Evolutionary conservation across 2,329 filamentous ascomycete genomes (phyloP).

Genomic region (Fusarium hainanense): DNA sequence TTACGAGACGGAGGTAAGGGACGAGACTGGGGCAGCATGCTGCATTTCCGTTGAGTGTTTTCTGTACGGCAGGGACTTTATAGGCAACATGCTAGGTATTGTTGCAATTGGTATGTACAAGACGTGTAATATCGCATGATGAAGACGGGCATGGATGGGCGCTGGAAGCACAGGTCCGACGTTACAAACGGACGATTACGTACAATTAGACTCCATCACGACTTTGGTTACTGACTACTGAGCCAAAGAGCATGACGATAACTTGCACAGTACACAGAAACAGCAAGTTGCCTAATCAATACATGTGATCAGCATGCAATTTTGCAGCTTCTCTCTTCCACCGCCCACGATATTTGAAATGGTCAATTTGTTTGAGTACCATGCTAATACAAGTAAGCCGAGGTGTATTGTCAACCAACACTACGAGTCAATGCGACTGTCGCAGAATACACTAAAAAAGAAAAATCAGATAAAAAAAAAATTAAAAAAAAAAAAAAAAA

Average conservation of each 20-base stretch:
- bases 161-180: conserved; percentile 27
- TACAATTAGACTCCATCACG: conserved; percentile 32
- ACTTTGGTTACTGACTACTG: conserved; percentile 31
- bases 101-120: conserved; percentile 25
- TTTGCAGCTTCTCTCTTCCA: conserved; percentile 7
- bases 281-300: conserved; percentile 1
- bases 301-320: conserved; percentile 29
- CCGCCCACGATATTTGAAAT: conserved; percentile 16
- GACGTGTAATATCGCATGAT: conserved; percentile 36
- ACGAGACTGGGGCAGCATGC: conserved; percentile 32
- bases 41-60: conserved; percentile 16
- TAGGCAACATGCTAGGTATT: conserved; percentile 7
- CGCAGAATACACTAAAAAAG: conserved; percentile 14
- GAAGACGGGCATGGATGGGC: conserved; percentile 3
- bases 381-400: conserved; percentile 25
- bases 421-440: conserved; percentile 26
- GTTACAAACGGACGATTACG: conserved; percentile 41
- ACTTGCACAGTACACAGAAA: not conserved
- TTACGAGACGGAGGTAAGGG: conserved; percentile 37
- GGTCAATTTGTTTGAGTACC: conserved; percentile 14
- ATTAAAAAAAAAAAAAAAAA: too few relatives aligned
- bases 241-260: conserved; percentile 30
- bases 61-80: not conserved
- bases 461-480: conserved; percentile 23
- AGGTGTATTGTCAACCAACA: conserved; percentile 6